Evolutionary conservation across 805 yeast species (phyloP), one percentile per base, ranked within the genome.

Genomic region (Alloascoidea africana): DNA sequence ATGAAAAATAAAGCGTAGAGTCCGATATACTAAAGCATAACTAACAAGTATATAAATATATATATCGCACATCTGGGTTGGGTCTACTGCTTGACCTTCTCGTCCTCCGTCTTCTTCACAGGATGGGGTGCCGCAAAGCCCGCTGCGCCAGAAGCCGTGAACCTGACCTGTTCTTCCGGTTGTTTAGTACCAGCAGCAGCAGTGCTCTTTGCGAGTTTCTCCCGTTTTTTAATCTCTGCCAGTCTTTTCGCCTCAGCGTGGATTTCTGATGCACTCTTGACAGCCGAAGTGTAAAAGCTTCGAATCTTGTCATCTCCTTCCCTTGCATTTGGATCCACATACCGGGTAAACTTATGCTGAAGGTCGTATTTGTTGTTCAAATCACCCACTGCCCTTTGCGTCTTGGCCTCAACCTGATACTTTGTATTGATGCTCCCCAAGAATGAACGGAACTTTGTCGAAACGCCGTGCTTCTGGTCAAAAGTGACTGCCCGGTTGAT

Each of bases 181-280:
- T 19, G 37, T 14, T 37, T 34, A 32, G 40, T 37, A 23, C 35
- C n/a, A n/a, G n/a, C 30, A n/a, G 13, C 30, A 13, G 30, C 13
- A 23, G 30, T 13, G 13, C n/a, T 23, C 13, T n/a, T 23, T 23
- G n/a, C 13, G 13, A 23, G 13, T 13, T 36, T 37, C 16, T 54
- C 43, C 18, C 50, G 49, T 48, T 63, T 64, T 55, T 76, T 71
- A 50, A 77, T 49, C 27, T 69, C 77, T 15, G 80, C 80, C 51
- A 81, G 63, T 48, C 89, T 65, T 45, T 65, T 64, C 16, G 93
- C 93, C 57, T 81, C 89, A 39, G 63, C 66, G 54, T 82, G 87
- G 36, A 81, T 81, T 39, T 73, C 75, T 38, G 59, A 58, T 1
- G 68, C 79, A 45, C 75, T 80, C 41, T 60, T 62, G 14, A 68